Base-by-base conservation (phyloP, 2,329 filamentous ascomycete genomes). In the Simplicillium sp. region DNA sequence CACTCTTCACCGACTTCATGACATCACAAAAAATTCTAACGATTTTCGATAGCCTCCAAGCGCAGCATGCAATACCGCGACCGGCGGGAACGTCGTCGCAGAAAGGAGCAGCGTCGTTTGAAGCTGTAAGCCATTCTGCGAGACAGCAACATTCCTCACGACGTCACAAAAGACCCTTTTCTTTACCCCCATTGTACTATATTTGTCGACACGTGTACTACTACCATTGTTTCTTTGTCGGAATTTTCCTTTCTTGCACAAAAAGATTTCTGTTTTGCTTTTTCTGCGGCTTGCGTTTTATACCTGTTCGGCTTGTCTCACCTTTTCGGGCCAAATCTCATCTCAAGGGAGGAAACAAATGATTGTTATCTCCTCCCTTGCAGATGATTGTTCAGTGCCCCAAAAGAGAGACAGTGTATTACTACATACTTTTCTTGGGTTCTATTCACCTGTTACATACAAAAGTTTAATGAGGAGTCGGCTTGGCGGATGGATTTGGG, bases 101-200 rank as follows among this genome's bases (percentile, higher is more conserved):
- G 55, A 54, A 64, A 61, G 50, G 61, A 64, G 44, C 51, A 59
- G 45, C 52, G 59, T 36, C 58, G 59, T 41, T 41, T 61, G 36
- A 62, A 60, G 50, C 51, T 62, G 39, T 63, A 48, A 51, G 37
- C 38, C 36, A 40, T 17, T 34, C 15, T 25, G 32, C 32, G 34
- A 36, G 37, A 36, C 35, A 31, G 28, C 38, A 43, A 46, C 40
- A 40, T 41, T 44, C 37, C 35, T 42, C 37, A 43, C 41, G 41
- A 43, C 9, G 6, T 25, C 20, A 25, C 20, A 25, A 25, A 13
- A 33, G 12, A 33, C 31, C 31, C 31, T 33, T 28, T 29, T 12
- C 36, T 17, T 28, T 37, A n/a, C 18, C 34, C 32, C 35, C 43
- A 34, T 39, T 42, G 42, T 44, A 44, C 43, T 42, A 42, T 39